Evolutionary conservation across 441 rosid species (phyloP), one percentile per base, ranked within the genome.

Genomic region (Sinapis alba): DNA sequence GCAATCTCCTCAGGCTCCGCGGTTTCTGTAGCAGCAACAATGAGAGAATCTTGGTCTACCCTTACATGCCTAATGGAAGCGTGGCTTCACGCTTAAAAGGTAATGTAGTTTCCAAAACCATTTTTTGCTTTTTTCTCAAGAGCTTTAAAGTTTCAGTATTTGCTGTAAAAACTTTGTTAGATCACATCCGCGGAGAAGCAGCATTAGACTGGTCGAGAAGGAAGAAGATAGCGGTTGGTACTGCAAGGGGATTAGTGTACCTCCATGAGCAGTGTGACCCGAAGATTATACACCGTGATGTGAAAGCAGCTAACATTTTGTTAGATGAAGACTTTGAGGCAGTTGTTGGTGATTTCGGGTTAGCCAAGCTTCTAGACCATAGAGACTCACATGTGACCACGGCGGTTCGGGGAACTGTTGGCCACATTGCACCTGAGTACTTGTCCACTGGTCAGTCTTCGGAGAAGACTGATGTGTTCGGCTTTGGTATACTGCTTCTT

Each of bases 31-130:
- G 91, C 1, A 92, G 94, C 57, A 97, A 92, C 83, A 87, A 82
- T 30, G 99, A 94, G 78, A 82, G 99, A 76, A 89, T 94, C 56
- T 90, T 94, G 68, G 98, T 94, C 76, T 94, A 94, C 63, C 99
- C 97, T 28, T 94, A 92, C 65, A 94, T 92, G 99, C 88, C 98
- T 1, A 94, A 94, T 81, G 99, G 98, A 57, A 94, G 97, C 34
- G 99, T 94, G 5, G 99, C 98, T 19, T 90, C 92, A 77, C 87
- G 90, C 69, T 86, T 94, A 73, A 84, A 89, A 82, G 99, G 99
- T 94, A 69, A 41, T 53, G 45, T n/a, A n/a, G 11, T 65, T 78
- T 66, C 63, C 23, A 45, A 2, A 28, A 54, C 23, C 10, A 6
- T 12, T 38, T 5, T 36, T 16, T 2, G 0, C 3, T 32, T 9